Percentiles rank a stretch among this genome's conserved stretches.
phyloP scores from a whole-genome alignment of 495 filamentous ascomycete species.

The Hypoxylon lienhwacheense region DNA sequence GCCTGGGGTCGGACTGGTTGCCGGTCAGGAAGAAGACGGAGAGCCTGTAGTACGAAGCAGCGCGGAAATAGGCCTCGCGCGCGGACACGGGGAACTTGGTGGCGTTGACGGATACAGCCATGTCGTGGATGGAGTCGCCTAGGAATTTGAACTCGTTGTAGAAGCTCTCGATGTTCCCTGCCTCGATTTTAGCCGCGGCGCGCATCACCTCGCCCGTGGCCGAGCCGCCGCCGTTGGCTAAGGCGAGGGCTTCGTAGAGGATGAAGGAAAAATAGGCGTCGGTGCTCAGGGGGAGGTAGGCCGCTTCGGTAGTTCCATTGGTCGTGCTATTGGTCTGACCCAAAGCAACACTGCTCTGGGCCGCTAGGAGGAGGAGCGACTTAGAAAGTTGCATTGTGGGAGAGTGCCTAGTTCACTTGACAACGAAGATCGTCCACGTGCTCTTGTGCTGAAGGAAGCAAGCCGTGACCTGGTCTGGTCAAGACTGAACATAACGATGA shows the following conservation, averaged over 20 bases:
- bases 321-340: conserved; percentile 14
- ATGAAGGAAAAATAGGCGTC: conserved; percentile 40
- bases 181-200: conserved; percentile 39
- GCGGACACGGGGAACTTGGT: conserved; percentile 37
- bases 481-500: not conserved
- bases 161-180: conserved; percentile 42
- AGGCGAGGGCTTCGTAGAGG: conserved; percentile 28
- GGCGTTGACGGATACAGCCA: conserved; percentile 15
- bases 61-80: conserved; percentile 42
- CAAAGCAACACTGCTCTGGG: conserved; percentile 12
- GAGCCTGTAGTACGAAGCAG: conserved; percentile 48
- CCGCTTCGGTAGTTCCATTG: too few relatives aligned
- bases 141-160: conserved; percentile 26
- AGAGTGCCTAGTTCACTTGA: not conserved
- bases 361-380: conserved; percentile 8
- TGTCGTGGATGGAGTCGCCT: conserved; percentile 28
- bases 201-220: conserved; percentile 43
- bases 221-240: conserved; percentile 32
- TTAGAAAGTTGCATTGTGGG: conserved; percentile 18
- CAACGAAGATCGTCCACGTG: too few relatives aligned
- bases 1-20: conserved; percentile 41
- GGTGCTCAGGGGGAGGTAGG: conserved; percentile 26
- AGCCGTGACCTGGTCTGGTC: not conserved
- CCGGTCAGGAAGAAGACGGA: conserved; percentile 49
- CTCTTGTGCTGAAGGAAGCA: not conserved